Base-by-base conservation (phyloP, 2,329 filamentous ascomycete species). In the Fusarium buharicum region DNA sequence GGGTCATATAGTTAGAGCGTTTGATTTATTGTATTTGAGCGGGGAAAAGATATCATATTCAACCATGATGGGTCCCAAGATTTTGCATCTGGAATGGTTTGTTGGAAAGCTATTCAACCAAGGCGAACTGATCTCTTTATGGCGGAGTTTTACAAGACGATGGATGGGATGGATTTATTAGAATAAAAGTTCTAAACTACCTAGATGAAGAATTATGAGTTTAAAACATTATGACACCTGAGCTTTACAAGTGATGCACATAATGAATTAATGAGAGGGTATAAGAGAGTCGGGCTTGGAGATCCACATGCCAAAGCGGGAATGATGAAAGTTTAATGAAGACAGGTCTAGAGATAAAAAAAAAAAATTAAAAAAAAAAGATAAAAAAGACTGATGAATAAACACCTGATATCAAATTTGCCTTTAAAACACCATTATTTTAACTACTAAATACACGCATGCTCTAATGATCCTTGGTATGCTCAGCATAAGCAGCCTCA, bases 401-500 rank as follows among this genome's bases (percentile, higher is more conserved):
- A 55, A 47, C 7, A 43, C 9, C 12, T 63, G 45, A 66, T 66
- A 65, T 66, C 46, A 48, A 55, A 50, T 57, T 55, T 56, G 56
- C 40, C 50, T 64, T 62, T 45, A 47, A 54, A 64, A 54, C 41
- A 49, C 17, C 44, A 31, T 65, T 62, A 62, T 50, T 43, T 40
- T 37, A 14, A 28, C 17, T 28, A 47, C 24, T 44, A 49, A 53
- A 36, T 34, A 17, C 40, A 24, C 3, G 31, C 31, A 44, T 8
- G 30, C 46, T 55, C 33, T 38, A 66, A 20, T 70, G 53, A 17
- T 62, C 56, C 45, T 69, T 51, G 34, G 55, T 43, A 39, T 66
- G 62, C 61, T 70, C 60, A 18, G 60, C 62, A 55, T 97, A 96
- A 66, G 84, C 86, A 70, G 86, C 84, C 64, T 80, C 82, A 73